Evolutionary conservation across 139 green algal genomes (phyloP).

Genomic region (Zygnema cylindricum): DNA sequence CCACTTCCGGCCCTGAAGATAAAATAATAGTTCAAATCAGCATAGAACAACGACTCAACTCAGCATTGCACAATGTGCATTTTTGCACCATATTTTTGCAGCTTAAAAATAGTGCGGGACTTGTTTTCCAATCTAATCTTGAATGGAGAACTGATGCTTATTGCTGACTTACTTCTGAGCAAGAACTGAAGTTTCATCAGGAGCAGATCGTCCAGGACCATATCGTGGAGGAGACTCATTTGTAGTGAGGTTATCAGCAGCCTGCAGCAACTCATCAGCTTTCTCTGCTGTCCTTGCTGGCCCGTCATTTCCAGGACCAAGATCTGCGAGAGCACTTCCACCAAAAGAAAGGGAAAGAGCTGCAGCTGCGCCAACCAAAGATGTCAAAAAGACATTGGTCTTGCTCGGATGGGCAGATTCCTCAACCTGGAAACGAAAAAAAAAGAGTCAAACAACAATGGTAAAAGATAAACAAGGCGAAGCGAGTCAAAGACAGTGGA

Average conservation of each 20-base stretch:
- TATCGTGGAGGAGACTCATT: slow-evolving; percentile 22
- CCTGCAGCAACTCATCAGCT: slow-evolving; percentile 15
- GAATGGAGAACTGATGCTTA: too few species aligned
- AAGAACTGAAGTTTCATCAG: neutral
- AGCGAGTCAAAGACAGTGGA: neutral
- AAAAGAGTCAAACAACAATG: neutral
- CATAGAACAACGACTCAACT: too few species aligned
- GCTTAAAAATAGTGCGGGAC: too few species aligned
- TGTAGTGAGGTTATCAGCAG: slow-evolving; percentile 9
- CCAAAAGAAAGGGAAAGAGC: neutral
- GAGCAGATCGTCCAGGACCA: neutral
- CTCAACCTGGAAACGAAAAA: neutral
- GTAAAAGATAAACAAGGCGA: neutral
- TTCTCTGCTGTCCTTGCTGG: neutral
- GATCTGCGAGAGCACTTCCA: neutral
- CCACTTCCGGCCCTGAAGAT: neutral
- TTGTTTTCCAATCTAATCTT: too few species aligned
- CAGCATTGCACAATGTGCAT: too few species aligned
- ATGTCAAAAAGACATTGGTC: neutral
- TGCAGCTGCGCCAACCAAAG: neutral
- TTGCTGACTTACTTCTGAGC: slow-evolving; percentile 16
- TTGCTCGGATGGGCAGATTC: neutral
- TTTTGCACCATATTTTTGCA: too few species aligned
- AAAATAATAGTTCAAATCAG: too few species aligned
- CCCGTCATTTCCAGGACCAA: neutral